Evolutionary conservation across 2,329 filamentous ascomycete species (phyloP).

Genomic region (Ceratocystis lukuohia): DNA sequence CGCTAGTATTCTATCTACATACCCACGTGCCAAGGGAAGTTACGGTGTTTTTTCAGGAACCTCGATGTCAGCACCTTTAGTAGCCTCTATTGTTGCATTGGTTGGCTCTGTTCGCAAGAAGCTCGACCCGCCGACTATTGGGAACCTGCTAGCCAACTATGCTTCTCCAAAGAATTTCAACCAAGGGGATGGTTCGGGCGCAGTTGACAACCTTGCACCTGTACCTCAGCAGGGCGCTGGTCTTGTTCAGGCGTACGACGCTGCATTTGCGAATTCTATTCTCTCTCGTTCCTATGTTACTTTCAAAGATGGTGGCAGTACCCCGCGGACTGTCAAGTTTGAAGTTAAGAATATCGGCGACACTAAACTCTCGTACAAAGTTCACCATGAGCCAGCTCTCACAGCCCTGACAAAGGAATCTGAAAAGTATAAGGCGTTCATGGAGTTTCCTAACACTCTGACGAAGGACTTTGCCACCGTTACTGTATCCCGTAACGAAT

Average conservation of each 20-base stretch:
- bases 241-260: conserved; percentile 44
- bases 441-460: conserved; percentile 34
- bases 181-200: conserved; percentile 28
- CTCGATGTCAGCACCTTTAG: conserved; percentile 46
- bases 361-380: conserved; percentile 36
- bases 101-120: conserved; percentile 39
- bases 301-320: conserved; percentile 52
- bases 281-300: conserved; percentile 44
- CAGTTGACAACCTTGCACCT: conserved; percentile 35
- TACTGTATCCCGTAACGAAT: conserved; percentile 30
- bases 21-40: conserved; percentile 24
- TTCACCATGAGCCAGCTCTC: conserved; percentile 37
- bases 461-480: conserved; percentile 32
- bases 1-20: conserved; percentile 46
- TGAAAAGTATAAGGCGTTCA: rapidly evolving
- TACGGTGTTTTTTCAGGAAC: conserved; percentile 44
- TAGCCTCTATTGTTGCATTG: conserved; percentile 42
- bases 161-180: conserved; percentile 39
- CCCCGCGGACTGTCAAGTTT: conserved; percentile 37
- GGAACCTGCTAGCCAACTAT: conserved; percentile 37
- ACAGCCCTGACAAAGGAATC: conserved; percentile 41
- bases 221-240: conserved; percentile 49
- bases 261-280: conserved; percentile 39
- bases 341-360: conserved; percentile 41
- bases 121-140: conserved; percentile 36